Conservation (phyloP, 2,329 filamentous ascomycete genomes). For the Phialophora tarda region DNA sequence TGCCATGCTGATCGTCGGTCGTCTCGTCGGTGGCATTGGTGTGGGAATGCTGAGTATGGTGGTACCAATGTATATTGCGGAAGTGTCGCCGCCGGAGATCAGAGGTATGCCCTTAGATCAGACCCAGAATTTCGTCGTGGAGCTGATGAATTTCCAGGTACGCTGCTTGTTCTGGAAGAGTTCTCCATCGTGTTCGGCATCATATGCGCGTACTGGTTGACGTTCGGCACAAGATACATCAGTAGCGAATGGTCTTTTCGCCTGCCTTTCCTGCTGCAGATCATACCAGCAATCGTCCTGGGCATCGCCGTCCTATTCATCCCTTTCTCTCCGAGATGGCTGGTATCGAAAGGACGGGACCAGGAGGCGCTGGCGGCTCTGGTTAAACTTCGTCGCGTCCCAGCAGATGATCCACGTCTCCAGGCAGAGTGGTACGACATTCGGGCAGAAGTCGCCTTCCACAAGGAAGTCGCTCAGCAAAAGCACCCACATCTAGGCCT, state of each 20-base stretch:
- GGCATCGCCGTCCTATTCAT: slow-evolving; percentile 49
- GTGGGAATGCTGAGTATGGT: slow-evolving; percentile 58
- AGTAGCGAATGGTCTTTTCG: slow-evolving; percentile 54
- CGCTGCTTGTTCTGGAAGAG: slow-evolving; percentile 48
- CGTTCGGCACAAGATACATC: slow-evolving; percentile 50
- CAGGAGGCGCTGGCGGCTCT: slow-evolving; percentile 50
- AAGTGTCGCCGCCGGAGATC: slow-evolving; percentile 51
- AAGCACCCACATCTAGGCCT: slow-evolving; percentile 45
- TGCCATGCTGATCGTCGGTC: slow-evolving; percentile 57
- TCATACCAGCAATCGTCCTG: slow-evolving; percentile 49
- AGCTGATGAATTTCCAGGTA: slow-evolving; percentile 41
- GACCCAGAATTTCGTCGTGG: background rate
- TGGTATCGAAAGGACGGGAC: slow-evolving; percentile 48
- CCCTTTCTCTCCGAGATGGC: slow-evolving; percentile 63
- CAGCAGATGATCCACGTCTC: slow-evolving; percentile 51
- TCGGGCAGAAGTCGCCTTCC: slow-evolving; percentile 55
- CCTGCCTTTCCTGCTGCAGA: slow-evolving; percentile 56
- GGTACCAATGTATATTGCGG: slow-evolving; percentile 60
- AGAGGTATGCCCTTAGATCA: background rate
- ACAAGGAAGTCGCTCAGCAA: slow-evolving; percentile 49
- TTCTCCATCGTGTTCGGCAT: slow-evolving; percentile 47
- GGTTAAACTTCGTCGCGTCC: slow-evolving; percentile 50
- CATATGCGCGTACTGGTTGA: slow-evolving; percentile 43
- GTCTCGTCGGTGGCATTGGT: slow-evolving; percentile 58
- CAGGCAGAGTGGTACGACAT: slow-evolving; percentile 57